These are phyloP conservation scores for Mycena crocata DNA, from an alignment of 768 basidiomycete species.

Conservation along the genomic window DNA sequence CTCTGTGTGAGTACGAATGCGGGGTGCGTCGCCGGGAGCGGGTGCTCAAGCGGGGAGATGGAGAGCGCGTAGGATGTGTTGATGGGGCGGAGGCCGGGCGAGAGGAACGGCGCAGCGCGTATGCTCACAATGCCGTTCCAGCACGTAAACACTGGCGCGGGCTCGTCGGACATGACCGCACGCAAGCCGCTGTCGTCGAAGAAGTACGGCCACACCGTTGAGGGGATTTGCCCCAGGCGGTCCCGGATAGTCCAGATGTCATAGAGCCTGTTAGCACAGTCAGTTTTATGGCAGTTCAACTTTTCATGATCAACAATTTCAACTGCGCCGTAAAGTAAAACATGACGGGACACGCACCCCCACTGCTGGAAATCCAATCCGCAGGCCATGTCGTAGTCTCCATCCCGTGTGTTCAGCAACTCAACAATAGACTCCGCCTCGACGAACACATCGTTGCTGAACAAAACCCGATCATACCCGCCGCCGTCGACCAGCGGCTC, in stretches of 20 bases:
- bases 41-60: background rate
- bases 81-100: conserved; percentile 45
- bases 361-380: conserved; percentile 52
- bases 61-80: too few relatives aligned
- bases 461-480: conserved; percentile 53
- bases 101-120: conserved; percentile 52
- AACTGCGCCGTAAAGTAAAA: background rate
- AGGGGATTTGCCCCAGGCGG: conserved; percentile 41
- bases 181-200: conserved; percentile 47
- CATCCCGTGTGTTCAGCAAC: conserved; percentile 50
- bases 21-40: background rate
- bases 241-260: conserved; percentile 51
- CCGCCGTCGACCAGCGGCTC: conserved; percentile 52
- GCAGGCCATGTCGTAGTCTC: conserved; percentile 57
- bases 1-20: background rate
- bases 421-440: conserved; percentile 54
- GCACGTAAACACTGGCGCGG: conserved; percentile 55
- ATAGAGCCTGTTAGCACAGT: conserved; percentile 33
- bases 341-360: conserved; percentile 35
- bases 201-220: conserved; percentile 52
- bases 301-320: too few relatives aligned
- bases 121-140: conserved; percentile 58
- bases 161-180: conserved; percentile 38
- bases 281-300: too few relatives aligned
- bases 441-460: conserved; percentile 56